These are phyloP conservation scores for Podaxis sp. DNA, from an alignment of 768 basidiomycete species.

Conservation along the genomic window DNA sequence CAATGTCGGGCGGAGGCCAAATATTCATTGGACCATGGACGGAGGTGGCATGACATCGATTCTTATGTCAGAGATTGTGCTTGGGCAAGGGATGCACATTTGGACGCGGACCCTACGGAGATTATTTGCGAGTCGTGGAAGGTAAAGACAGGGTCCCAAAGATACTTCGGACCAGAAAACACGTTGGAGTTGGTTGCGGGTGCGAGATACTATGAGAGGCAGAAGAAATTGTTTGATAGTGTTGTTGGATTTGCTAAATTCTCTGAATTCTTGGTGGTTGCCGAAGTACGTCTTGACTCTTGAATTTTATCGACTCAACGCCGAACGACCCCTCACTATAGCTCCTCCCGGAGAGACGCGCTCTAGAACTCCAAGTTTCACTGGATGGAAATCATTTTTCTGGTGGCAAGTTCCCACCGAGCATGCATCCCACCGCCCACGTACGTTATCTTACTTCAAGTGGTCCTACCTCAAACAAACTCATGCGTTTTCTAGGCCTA, in stretches of 20 bases:
- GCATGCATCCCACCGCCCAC: slow-evolving; percentile 85
- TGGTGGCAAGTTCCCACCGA: slow-evolving; percentile 84
- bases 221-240: slow-evolving; percentile 74
- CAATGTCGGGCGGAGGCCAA: slow-evolving; percentile 74
- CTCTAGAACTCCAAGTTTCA: slow-evolving; percentile 87
- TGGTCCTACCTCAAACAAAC: background rate
- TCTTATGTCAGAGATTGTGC: slow-evolving; percentile 87
- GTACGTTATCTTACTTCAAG: slow-evolving; percentile 37
- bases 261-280: slow-evolving; percentile 93
- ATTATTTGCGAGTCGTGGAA: slow-evolving; percentile 90
- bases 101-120: slow-evolving; percentile 79
- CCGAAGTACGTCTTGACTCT: slow-evolving; percentile 56
- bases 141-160: slow-evolving; percentile 80
- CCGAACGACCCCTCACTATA: slow-evolving; percentile 18
- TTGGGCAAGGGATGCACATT: slow-evolving; percentile 80
- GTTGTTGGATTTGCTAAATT: slow-evolving; percentile 97
- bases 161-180: slow-evolving; percentile 47
- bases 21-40: slow-evolving; percentile 75
- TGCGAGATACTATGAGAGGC: slow-evolving; percentile 61
- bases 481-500: slow-evolving; percentile 55
- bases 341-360: slow-evolving; percentile 48
- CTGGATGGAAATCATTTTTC: slow-evolving; percentile 86
- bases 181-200: slow-evolving; percentile 81
- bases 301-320: background rate
- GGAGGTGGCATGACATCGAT: slow-evolving; percentile 72